phyloP scores from a whole-genome alignment of 176 grass and related monocot species.

The Oryza coarctata region DNA sequence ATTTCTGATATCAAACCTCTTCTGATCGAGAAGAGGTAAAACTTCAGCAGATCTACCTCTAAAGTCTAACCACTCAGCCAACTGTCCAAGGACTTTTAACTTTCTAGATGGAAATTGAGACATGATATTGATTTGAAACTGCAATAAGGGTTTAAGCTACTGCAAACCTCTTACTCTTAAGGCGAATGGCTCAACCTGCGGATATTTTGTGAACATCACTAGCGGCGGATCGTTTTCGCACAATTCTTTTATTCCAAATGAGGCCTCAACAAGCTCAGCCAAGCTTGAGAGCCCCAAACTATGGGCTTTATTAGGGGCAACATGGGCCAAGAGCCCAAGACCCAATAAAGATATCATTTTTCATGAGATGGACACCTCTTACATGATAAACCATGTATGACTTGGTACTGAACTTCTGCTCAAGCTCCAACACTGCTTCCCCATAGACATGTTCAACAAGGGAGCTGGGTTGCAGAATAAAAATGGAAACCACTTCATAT shows the following conservation, averaged over 20 bases:
- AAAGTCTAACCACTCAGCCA: not conserved
- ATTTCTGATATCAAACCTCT: not conserved
- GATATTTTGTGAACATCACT: not conserved
- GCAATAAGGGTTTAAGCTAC: too few species aligned
- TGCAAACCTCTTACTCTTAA: too few species aligned
- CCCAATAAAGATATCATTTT: not conserved
- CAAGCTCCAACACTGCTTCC: not conserved
- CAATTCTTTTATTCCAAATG: not conserved
- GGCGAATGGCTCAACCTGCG: not conserved
- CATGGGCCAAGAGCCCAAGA: not conserved
- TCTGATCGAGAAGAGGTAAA: not conserved
- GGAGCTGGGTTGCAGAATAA: not conserved
- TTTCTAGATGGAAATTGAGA: not conserved
- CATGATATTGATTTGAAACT: not conserved
- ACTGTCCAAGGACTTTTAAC: not conserved
- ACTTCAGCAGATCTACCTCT: slow-evolving; percentile 12
- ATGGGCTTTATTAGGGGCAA: not conserved
- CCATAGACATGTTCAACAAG: not conserved
- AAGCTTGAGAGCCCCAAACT: not conserved
- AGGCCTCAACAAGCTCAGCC: not conserved
- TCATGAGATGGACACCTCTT: not conserved
- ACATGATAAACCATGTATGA: too few species aligned
- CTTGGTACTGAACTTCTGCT: not conserved
- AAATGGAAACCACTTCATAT: not conserved
- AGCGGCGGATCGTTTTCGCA: too few species aligned